Conservation (phyloP, 2,329 filamentous ascomycete genomes). For the Cercospora sp. region DNA sequence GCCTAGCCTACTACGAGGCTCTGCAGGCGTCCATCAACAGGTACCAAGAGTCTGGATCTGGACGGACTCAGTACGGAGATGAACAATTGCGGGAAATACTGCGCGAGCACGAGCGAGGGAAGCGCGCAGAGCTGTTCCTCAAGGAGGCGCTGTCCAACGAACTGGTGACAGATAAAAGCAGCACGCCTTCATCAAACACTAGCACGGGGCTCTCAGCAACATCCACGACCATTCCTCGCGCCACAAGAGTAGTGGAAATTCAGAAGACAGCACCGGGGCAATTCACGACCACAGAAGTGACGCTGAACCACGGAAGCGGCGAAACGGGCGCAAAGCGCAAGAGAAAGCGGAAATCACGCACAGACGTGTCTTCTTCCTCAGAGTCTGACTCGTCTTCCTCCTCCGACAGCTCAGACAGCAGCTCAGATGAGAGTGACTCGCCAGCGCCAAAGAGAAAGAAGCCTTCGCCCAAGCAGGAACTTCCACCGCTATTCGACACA, state of each 20-base stretch:
- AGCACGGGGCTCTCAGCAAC: background rate
- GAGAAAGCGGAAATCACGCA: slow-evolving; percentile 17
- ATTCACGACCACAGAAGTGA: background rate
- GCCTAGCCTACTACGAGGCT: slow-evolving; percentile 19
- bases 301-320: background rate
- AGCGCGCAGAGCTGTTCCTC: slow-evolving; percentile 14
- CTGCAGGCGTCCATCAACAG: slow-evolving; percentile 13
- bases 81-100: slow-evolving; percentile 18
- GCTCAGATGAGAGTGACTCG: slow-evolving; percentile 4
- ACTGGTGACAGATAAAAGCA: background rate
- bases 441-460: background rate
- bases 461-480: slow-evolving; percentile 3
- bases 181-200: background rate
- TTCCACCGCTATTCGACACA: slow-evolving; percentile 8
- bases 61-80: slow-evolving; percentile 18
- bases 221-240: slow-evolving; percentile 8
- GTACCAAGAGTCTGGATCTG: slow-evolving; percentile 18
- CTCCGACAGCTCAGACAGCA: slow-evolving; percentile 7
- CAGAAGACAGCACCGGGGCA: background rate
- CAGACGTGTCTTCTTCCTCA: slow-evolving; percentile 13
- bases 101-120: slow-evolving; percentile 14
- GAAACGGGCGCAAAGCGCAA: slow-evolving; percentile 5
- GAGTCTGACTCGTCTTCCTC: slow-evolving; percentile 7
- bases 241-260: slow-evolving; percentile 12
- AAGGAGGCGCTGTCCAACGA: slow-evolving; percentile 14